Percentiles rank a stretch among this genome's conserved stretches.
phyloP scores from a whole-genome alignment of 1,284 basidiomycete species.

The Tremellales sp. region DNA sequence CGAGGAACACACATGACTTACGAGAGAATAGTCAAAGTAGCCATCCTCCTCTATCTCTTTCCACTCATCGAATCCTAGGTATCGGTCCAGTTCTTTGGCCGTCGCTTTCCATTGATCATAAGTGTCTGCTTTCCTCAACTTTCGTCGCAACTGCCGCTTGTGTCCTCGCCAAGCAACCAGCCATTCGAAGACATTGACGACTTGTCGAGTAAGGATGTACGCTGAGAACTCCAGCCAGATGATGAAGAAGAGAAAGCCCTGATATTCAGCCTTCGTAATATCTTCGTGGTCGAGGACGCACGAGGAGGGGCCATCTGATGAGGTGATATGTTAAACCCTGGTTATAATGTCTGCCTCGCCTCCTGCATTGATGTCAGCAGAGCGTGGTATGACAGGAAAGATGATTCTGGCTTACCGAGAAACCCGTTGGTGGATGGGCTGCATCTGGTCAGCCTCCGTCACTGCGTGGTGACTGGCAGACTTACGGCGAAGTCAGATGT shows the following conservation, averaged over 20 bases:
- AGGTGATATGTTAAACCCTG: constrained; percentile 77
- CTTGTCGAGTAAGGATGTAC: constrained; percentile 80
- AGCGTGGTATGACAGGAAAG: background rate
- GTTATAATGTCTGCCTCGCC: constrained; percentile 52
- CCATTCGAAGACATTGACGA: constrained; percentile 92
- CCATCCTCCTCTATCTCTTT: constrained; percentile 76
- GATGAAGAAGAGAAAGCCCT: constrained; percentile 77
- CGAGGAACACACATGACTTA: constrained; percentile 58
- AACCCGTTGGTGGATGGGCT: constrained; percentile 76
- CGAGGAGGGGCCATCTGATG: constrained; percentile 83
- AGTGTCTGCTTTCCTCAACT: constrained; percentile 66
- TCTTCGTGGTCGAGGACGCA: constrained; percentile 46
- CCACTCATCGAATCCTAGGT: constrained; percentile 82
- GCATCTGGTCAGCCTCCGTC: background rate
- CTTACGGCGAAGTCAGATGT: constrained; percentile 77
- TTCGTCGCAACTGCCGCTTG: constrained; percentile 70
- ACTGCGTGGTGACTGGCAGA: background rate
- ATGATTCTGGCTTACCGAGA: constrained; percentile 23
- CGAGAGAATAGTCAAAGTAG: constrained; percentile 82
- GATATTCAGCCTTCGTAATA: background rate
- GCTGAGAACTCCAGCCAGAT: constrained; percentile 81
- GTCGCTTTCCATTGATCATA: constrained; percentile 79
- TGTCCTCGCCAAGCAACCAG: constrained; percentile 82
- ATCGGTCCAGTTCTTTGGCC: constrained; percentile 72
- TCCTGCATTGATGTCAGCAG: constrained; percentile 4